Evolutionary conservation across 305 asterid genomes (phyloP).

Genomic region (Solanum hybrid): DNA sequence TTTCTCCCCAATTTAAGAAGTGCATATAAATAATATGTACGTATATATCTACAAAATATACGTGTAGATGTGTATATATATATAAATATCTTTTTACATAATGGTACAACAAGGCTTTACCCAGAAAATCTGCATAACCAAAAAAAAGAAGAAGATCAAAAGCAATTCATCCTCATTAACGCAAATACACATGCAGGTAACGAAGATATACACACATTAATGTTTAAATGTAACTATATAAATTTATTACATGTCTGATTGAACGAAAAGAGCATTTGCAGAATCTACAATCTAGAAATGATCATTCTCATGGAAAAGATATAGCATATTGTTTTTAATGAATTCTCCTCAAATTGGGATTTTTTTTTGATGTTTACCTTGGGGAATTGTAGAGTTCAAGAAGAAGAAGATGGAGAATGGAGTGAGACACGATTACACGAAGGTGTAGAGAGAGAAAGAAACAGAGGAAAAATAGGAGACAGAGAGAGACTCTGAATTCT

Average conservation of each 20-base stretch:
- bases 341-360: not conserved
- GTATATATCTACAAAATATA: not conserved
- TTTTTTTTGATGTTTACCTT: not conserved
- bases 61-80: not conserved
- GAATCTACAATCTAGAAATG: not conserved
- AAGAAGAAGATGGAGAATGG: constrained; percentile 31
- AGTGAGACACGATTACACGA: constrained; percentile 18
- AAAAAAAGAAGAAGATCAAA: not conserved
- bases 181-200: constrained; percentile 9
- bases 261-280: not conserved
- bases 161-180: not conserved
- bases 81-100: not conserved
- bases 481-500: constrained; percentile 9
- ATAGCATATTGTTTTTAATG: not conserved
- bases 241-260: not conserved
- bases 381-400: constrained; percentile 10
- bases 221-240: not conserved
- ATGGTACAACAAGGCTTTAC: not conserved
- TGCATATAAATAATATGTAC: not conserved
- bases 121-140: not conserved
- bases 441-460: constrained; percentile 10
- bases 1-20: not conserved
- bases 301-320: not conserved
- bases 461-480: constrained; percentile 1
- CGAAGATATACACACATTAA: not conserved